Evolutionary conservation across 2,329 filamentous ascomycete species (phyloP).

Genomic region (Chlorencoelia australis): DNA sequence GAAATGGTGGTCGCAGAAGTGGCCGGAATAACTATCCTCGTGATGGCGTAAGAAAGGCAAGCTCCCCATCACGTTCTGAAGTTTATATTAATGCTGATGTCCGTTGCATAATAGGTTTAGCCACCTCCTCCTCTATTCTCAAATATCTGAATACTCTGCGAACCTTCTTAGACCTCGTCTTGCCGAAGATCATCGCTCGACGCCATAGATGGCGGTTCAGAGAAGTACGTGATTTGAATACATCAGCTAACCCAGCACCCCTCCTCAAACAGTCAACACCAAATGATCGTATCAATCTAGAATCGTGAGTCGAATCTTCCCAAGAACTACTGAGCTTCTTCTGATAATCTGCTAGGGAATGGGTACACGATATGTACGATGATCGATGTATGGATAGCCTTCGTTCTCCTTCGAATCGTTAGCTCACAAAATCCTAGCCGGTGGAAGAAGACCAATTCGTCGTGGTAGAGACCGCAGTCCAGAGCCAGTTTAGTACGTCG

Average conservation of each 20-base stretch:
- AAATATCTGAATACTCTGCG: slow-evolving; percentile 21
- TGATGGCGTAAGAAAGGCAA: slow-evolving; percentile 86
- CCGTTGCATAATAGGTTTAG: slow-evolving; percentile 23
- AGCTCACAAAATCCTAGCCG: slow-evolving; percentile 21
- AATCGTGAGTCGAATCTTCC: slow-evolving; percentile 45
- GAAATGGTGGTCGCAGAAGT: slow-evolving; percentile 25
- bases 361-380: slow-evolving; percentile 88
- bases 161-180: slow-evolving; percentile 29
- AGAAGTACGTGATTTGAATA: slow-evolving; percentile 31
- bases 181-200: slow-evolving; percentile 22
- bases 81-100: slow-evolving; percentile 6
- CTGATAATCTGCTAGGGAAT: slow-evolving; percentile 50
- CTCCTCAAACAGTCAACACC: slow-evolving; percentile 46
- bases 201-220: slow-evolving; percentile 25
- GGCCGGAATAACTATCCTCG: slow-evolving; percentile 48
- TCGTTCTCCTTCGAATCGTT: slow-evolving; percentile 3
- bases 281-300: slow-evolving; percentile 55
- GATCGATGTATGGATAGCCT: slow-evolving; percentile 44
- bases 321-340: neutral
- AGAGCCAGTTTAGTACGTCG: slow-evolving; percentile 22
- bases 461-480: slow-evolving; percentile 23
- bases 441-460: slow-evolving; percentile 18
- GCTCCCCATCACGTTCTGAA: slow-evolving; percentile 3
- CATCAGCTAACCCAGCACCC: slow-evolving; percentile 36
- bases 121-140: slow-evolving; percentile 29